Evolutionary conservation across 208 protist species (phyloP).

Genomic region (Leishmania arabica): DNA sequence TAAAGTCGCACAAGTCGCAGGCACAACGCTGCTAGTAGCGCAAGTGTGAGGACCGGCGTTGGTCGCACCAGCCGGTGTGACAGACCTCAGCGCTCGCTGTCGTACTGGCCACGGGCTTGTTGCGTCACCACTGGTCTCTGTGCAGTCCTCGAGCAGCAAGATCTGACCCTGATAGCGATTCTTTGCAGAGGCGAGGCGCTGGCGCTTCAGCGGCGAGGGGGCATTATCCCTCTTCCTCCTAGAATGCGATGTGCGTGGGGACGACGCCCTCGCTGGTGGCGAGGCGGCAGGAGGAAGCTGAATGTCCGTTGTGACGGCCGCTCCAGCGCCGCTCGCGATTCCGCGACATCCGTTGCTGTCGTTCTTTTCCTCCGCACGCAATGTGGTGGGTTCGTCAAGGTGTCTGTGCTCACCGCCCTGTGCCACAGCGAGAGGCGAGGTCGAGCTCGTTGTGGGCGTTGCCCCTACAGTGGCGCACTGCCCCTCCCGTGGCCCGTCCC

Average conservation of each 20-base stretch:
- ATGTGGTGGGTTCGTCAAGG: background rate
- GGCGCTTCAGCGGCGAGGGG: background rate
- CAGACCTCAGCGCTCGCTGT: background rate
- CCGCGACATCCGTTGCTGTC: background rate
- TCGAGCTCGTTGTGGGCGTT: background rate
- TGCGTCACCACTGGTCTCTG: background rate
- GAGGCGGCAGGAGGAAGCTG: background rate
- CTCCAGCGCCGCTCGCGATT: background rate
- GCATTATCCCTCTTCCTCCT: background rate
- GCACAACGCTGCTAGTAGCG: background rate
- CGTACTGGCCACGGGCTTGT: background rate
- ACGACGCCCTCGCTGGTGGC: background rate
- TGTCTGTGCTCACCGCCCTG: background rate
- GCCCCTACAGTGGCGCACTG: background rate
- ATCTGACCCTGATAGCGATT: slow-evolving; percentile 6
- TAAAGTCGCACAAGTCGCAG: background rate
- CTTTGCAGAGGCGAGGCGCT: background rate
- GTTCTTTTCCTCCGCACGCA: background rate
- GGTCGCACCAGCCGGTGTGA: background rate
- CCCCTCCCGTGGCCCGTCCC: background rate
- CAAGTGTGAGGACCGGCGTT: background rate
- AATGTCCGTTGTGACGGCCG: background rate
- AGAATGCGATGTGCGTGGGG: background rate
- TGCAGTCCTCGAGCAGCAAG: slow-evolving; percentile 4
- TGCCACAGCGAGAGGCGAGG: background rate